Evolutionary conservation across 73 alveolate species (phyloP).

Genomic region (Durusdinium trenchii): DNA sequence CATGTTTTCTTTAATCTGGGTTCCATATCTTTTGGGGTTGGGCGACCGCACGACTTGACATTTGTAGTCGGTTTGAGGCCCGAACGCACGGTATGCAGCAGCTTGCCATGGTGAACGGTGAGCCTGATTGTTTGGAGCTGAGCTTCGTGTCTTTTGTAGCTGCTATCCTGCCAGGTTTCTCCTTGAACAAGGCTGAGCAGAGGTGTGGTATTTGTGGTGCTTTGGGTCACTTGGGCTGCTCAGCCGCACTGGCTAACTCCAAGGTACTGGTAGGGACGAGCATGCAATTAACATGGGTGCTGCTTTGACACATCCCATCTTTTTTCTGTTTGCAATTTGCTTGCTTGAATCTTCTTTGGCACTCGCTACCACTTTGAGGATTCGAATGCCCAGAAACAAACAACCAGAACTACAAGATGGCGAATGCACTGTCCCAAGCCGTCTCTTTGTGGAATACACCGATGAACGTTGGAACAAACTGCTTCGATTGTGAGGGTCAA

Average conservation of each 20-base stretch:
- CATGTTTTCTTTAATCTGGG: neutral
- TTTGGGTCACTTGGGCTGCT: slow-evolving; percentile 81
- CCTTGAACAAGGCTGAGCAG: slow-evolving; percentile 96
- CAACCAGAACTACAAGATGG: slow-evolving; percentile 96
- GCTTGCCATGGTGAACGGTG: slow-evolving; percentile 95
- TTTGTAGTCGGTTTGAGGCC: neutral
- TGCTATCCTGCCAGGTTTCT: slow-evolving; percentile 40
- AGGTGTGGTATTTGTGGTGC: slow-evolving; percentile 95
- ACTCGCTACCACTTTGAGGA: neutral
- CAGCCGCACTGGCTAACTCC: neutral
- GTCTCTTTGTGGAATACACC: too few relatives aligned
- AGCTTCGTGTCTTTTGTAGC: neutral
- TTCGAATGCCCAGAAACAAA: slow-evolving; percentile 95
- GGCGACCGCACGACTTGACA: too few relatives aligned
- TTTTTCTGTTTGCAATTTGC: too few relatives aligned
- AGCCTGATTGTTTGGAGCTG: neutral
- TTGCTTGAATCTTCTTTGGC: too few relatives aligned
- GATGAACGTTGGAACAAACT: too few relatives aligned
- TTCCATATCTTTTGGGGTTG: neutral
- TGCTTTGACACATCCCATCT: too few relatives aligned
- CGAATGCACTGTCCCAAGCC: slow-evolving; percentile 52
- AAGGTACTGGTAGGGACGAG: too few relatives aligned
- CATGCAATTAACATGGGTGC: too few relatives aligned
- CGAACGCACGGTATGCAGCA: slow-evolving; percentile 96
- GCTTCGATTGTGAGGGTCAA: too few relatives aligned